Evolutionary conservation across 2,329 filamentous ascomycete genomes (phyloP), one percentile per base, ranked within the genome.

Genomic region (Penicillium verrucosum): DNA sequence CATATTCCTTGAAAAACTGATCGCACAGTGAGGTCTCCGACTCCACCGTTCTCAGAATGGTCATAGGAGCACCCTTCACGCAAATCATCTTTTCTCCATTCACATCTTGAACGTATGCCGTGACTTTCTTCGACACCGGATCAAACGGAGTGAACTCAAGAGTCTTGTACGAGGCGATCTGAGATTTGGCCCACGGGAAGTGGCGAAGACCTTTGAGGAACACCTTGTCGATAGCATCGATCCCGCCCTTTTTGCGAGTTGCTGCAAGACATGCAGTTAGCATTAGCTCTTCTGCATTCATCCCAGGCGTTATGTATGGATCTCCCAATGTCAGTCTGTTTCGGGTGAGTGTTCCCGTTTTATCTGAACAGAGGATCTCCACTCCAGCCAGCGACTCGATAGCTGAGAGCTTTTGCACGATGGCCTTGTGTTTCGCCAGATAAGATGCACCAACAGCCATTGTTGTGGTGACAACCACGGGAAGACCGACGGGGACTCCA

Each of bases 401-500:
- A 63, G 91, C 91, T 34, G 88, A 91, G 51, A 96, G 86, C 81
- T 93, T 95, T 81, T 95, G 91, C 64, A 96, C 91, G 65, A 96
- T 95, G 53, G 91, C 92, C 80, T 92, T 86, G 83, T 93, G 92
- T 82, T 92, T 92, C 70, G 91, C 91, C 58, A 96, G 85, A 77
- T 94, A 94, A 62, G 90, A 89, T 64, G 91, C 91, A 80, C 91
- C 91, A 74, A 96, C 91, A 73, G 91, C 91, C 90, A 96, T 94
- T 72, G 91, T 96, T 67, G 91, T 96, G 68, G 92, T 96, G 59
- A 95, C 90, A 79, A 96, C 91, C 67, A 90, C 91, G 59, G 91
- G 91, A 64, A 96, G 89, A 87, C 91, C 91, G 77, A 96, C 91
- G 53, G 91, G 91, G 27, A 96, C 91, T 83, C 91, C 91, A 60